Conservation (phyloP, 148 eudicot species). For the Gaultheria prostrata region DNA sequence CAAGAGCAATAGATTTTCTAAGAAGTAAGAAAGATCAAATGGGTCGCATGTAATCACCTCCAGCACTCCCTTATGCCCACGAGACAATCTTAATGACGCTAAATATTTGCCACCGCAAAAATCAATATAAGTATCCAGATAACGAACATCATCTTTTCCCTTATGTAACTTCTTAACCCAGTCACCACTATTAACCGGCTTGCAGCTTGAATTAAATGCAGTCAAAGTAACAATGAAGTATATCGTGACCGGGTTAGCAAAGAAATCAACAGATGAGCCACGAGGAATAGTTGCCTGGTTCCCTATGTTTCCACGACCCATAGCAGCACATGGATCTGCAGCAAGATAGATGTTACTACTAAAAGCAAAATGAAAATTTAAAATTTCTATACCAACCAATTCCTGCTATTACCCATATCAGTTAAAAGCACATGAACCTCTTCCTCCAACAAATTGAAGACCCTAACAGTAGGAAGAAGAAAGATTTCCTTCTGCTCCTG, state of each 20-base stretch:
- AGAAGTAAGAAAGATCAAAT: background rate
- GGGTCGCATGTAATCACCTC: constrained; percentile 52
- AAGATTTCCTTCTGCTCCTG: constrained; percentile 86
- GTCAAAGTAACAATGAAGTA: constrained; percentile 63
- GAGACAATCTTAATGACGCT: constrained; percentile 74
- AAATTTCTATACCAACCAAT: constrained; percentile 6
- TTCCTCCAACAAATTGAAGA: constrained; percentile 69
- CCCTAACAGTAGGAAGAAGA: constrained; percentile 82
- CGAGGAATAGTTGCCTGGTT: constrained; percentile 60
- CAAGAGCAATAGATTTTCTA: background rate
- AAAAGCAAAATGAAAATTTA: background rate
- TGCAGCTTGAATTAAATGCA: constrained; percentile 69
- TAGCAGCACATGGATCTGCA: constrained; percentile 51
- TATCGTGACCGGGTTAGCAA: constrained; percentile 77
- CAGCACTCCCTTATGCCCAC: constrained; percentile 69
- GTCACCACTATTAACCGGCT: constrained; percentile 81
- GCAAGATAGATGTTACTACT: constrained; percentile 19
- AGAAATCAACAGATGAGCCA: constrained; percentile 67
- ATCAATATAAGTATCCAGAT: constrained; percentile 73
- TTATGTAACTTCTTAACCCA: constrained; percentile 83
- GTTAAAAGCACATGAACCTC: constrained; percentile 72
- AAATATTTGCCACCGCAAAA: constrained; percentile 78
- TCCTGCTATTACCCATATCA: constrained; percentile 57
- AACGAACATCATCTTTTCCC: constrained; percentile 59
- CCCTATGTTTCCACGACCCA: constrained; percentile 39